Evolutionary conservation across 345 rosid genomes (phyloP).

Genomic region (Pseudoturritis turrita): DNA sequence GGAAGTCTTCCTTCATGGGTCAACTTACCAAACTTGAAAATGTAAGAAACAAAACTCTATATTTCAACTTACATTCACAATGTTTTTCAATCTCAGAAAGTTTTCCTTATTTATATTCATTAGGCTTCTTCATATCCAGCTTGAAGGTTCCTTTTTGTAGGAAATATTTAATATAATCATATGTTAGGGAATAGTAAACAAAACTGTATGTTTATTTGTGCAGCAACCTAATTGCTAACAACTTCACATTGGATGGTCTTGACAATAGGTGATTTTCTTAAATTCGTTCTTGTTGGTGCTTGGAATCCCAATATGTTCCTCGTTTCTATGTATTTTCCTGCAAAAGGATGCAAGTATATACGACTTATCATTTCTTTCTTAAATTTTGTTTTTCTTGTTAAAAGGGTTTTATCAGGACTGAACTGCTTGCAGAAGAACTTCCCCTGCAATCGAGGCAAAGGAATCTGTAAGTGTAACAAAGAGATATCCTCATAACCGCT

Average conservation of each 20-base stretch:
- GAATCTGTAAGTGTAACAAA: constrained; percentile 46
- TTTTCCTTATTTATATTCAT: not conserved
- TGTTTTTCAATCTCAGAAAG: not conserved
- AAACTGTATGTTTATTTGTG: constrained; percentile 6
- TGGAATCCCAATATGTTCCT: not conserved
- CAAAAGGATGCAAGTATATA: not conserved
- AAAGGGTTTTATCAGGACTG: constrained; percentile 41
- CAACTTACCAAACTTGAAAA: constrained; percentile 25
- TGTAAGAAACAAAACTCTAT: constrained; percentile 38
- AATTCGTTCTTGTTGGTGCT: not conserved
- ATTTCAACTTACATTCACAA: not conserved
- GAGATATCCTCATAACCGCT: not conserved
- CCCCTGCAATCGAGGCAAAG: constrained; percentile 50
- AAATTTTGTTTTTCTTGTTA: not conserved
- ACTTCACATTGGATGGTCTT: constrained; percentile 41
- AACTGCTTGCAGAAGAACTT: constrained; percentile 59
- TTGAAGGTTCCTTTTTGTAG: not conserved
- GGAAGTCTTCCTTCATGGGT: constrained; percentile 73
- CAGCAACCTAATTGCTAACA: constrained; percentile 70
- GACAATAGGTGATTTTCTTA: constrained; percentile 36
- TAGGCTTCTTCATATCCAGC: not conserved
- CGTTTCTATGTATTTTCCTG: not conserved
- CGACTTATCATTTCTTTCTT: not conserved
- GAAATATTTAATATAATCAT: not conserved
- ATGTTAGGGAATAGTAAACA: not conserved